phyloP scores from a whole-genome alignment of 768 basidiomycete genomes.

The Daedaleopsis sinensis region DNA sequence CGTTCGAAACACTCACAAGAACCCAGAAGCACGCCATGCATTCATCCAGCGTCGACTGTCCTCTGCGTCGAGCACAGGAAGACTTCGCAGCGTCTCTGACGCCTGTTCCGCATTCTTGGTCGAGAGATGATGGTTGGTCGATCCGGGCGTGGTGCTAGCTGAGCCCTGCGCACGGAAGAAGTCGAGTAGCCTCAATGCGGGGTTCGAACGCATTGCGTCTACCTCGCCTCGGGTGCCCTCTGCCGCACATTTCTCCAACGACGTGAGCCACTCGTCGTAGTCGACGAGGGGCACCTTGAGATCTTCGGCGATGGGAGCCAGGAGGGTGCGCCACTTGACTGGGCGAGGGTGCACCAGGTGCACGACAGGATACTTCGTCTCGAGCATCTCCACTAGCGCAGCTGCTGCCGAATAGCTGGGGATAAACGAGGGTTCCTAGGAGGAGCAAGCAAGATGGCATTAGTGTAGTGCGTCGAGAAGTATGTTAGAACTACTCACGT shows the following conservation, averaged over 20 bases:
- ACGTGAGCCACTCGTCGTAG: conserved; percentile 28
- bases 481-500: conserved; percentile 33
- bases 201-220: conserved; percentile 21
- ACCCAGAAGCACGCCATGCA: background rate
- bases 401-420: conserved; percentile 42
- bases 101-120: conserved; percentile 17
- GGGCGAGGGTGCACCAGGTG: conserved; percentile 46
- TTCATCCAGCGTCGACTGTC: background rate
- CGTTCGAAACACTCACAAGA: background rate
- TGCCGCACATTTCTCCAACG: conserved; percentile 14
- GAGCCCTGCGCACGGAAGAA: conserved; percentile 21
- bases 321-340: conserved; percentile 30
- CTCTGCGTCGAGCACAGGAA: background rate
- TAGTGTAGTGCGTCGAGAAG: too few species aligned
- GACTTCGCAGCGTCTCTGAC: background rate
- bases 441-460: too few species aligned
- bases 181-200: conserved; percentile 24
- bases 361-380: conserved; percentile 23
- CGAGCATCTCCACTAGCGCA: conserved; percentile 35
- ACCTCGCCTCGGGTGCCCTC: conserved; percentile 11
- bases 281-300: conserved; percentile 28
- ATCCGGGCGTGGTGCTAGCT: background rate
- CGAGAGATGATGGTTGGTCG: background rate
- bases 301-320: conserved; percentile 2
- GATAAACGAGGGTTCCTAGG: conserved; percentile 20